Conservation (phyloP, 768 basidiomycete species). For the Leccinum fibrillosum region DNA sequence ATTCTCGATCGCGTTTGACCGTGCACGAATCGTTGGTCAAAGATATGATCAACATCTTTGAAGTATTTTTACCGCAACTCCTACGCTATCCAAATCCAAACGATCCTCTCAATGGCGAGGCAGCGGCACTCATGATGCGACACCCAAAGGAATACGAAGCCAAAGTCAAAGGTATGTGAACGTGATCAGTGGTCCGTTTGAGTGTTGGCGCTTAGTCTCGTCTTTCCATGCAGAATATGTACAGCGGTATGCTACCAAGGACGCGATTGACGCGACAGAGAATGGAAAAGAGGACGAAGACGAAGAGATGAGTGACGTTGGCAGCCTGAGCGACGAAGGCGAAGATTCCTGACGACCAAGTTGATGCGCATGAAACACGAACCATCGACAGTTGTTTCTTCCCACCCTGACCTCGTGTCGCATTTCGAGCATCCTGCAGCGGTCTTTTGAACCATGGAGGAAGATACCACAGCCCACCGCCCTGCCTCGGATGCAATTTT, state of each 20-base stretch:
- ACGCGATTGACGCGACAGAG: slow-evolving; percentile 74
- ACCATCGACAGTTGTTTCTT: slow-evolving; percentile 7
- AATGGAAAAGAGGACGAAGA: slow-evolving; percentile 66
- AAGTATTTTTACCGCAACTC: slow-evolving; percentile 95
- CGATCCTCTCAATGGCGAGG: slow-evolving; percentile 97
- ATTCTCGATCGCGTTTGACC: not conserved
- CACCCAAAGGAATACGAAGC: slow-evolving; percentile 95
- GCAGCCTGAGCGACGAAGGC: slow-evolving; percentile 69
- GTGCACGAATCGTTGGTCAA: slow-evolving; percentile 5
- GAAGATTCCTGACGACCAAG: slow-evolving; percentile 37
- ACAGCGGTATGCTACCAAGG: slow-evolving; percentile 90
- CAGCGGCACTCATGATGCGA: slow-evolving; percentile 94
- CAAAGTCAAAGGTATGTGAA: slow-evolving; percentile 79
- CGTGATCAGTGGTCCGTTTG: not conserved
- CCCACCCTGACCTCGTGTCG: slow-evolving; percentile 12
- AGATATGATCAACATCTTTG: slow-evolving; percentile 99
- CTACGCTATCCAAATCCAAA: slow-evolving; percentile 98
- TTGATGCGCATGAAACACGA: slow-evolving; percentile 10
- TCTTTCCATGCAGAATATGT: slow-evolving; percentile 73
- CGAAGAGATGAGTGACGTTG: slow-evolving; percentile 85
- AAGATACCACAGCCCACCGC: slow-evolving; percentile 23
- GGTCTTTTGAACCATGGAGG: slow-evolving; percentile 16
- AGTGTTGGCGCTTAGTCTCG: slow-evolving; percentile 5
- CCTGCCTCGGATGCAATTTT: slow-evolving; percentile 15
- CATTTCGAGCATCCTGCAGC: slow-evolving; percentile 14